These are phyloP conservation scores for Talaromyces sp. DNA, from an alignment of 2,329 filamentous ascomycete species.

Conservation along the genomic window DNA sequence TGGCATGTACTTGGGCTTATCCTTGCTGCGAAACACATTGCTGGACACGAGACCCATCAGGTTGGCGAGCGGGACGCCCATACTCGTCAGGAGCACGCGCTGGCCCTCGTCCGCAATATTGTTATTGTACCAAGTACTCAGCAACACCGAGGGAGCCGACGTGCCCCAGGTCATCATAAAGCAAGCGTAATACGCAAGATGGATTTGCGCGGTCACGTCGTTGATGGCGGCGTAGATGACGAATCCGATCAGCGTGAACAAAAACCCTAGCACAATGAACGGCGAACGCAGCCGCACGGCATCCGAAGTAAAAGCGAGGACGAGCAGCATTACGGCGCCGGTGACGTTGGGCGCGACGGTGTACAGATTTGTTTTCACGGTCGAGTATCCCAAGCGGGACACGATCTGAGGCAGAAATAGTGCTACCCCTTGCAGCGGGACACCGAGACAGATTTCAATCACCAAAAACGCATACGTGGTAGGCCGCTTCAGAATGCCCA, in stretches of 20 bases:
- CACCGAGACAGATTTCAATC: conserved; percentile 56
- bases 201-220: conserved; percentile 54
- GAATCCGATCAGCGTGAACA: conserved; percentile 70
- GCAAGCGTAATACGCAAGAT: conserved; percentile 66
- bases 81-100: conserved; percentile 62
- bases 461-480: conserved; percentile 49
- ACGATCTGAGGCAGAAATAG: conserved; percentile 57
- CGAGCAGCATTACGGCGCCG: conserved; percentile 64
- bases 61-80: conserved; percentile 70
- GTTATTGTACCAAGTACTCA: conserved; percentile 70
- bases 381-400: conserved; percentile 14
- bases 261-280: conserved; percentile 67
- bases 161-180: conserved; percentile 84
- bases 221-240: conserved; percentile 69
- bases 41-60: conserved; percentile 66
- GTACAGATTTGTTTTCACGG: conserved; percentile 48
- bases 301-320: conserved; percentile 68
- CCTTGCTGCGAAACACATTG: conserved; percentile 61
- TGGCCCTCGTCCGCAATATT: conserved; percentile 73
- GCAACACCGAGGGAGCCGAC: conserved; percentile 64
- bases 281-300: conserved; percentile 61
- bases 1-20: conserved; percentile 61
- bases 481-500: conserved; percentile 49
- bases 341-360: conserved; percentile 75
- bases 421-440: conserved; percentile 51